Conservation (phyloP, 2,329 filamentous ascomycete species). For the Fusarium sp. region DNA sequence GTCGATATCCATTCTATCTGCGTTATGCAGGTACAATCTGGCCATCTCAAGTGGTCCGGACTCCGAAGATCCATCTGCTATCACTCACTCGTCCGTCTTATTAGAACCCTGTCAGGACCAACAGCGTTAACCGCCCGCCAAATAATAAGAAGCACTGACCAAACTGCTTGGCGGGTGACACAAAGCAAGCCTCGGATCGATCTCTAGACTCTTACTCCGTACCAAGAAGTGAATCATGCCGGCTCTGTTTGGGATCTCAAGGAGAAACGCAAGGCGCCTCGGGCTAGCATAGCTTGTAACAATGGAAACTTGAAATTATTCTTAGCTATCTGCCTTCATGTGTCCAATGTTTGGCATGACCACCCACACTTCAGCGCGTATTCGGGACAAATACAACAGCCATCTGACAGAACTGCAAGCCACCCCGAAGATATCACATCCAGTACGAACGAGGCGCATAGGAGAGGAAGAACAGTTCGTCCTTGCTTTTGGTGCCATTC, state of each 20-base stretch:
- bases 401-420: constrained; percentile 33
- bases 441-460: constrained; percentile 7
- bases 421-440: constrained; percentile 26
- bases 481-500: neutral
- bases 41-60: constrained; percentile 35
- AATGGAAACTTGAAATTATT: constrained; percentile 11
- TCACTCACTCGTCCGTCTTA: constrained; percentile 12
- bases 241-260: constrained; percentile 15
- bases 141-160: constrained; percentile 13
- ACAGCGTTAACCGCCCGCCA: constrained; percentile 24
- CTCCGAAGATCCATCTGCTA: constrained; percentile 35
- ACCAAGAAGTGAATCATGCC: constrained; percentile 1
- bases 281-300: constrained; percentile 1
- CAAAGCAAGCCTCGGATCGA: constrained; percentile 14
- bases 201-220: neutral
- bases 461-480: constrained; percentile 4
- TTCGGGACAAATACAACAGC: constrained; percentile 21
- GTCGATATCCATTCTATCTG: constrained; percentile 19
- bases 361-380: constrained; percentile 14
- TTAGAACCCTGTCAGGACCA: constrained; percentile 5
- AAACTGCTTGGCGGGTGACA: constrained; percentile 8
- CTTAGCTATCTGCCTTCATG: constrained; percentile 1
- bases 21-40: constrained; percentile 43
- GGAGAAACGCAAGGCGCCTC: constrained; percentile 33
- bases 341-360: neutral